Evolutionary conservation across 371 early-diverging fungal genomes (phyloP).

Genomic region (Batkoa obscura): DNA sequence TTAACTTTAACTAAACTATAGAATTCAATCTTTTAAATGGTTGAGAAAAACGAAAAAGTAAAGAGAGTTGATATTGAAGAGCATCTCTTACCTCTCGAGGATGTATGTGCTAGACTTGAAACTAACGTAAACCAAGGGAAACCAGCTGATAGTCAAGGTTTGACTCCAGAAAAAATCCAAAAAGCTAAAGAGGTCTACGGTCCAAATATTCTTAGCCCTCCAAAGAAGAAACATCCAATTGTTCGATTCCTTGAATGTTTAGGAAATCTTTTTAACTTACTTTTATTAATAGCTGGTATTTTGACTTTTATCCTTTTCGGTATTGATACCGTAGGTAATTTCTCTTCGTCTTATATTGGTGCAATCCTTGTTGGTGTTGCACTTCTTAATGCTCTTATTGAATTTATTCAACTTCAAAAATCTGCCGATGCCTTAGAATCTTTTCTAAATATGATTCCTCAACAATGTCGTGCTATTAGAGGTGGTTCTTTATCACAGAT

Average conservation of each 20-base stretch:
- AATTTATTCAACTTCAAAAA: constrained; percentile 78
- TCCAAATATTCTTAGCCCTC: constrained; percentile 69
- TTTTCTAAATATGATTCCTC: constrained; percentile 74
- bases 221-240: constrained; percentile 51
- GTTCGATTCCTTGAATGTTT: constrained; percentile 53
- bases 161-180: constrained; percentile 34
- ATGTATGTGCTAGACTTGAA: constrained; percentile 33
- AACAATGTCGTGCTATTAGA: constrained; percentile 54
- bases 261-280: constrained; percentile 57
- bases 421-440: constrained; percentile 67
- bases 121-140: constrained; percentile 29
- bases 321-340: constrained; percentile 46
- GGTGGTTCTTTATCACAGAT: constrained; percentile 39
- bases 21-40: too few relatives aligned
- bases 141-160: constrained; percentile 45
- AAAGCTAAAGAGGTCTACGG: constrained; percentile 44
- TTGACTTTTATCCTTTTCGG: constrained; percentile 53
- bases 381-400: constrained; percentile 75
- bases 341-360: constrained; percentile 65
- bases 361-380: constrained; percentile 73
- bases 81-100: constrained; percentile 51
- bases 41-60: too few relatives aligned
- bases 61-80: constrained; percentile 57
- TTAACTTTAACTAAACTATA: constrained; percentile 50
- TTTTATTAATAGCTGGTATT: constrained; percentile 67